These are phyloP conservation scores for Colletotrichum lentis DNA, from an alignment of 2,329 filamentous ascomycete species.

Conservation along the genomic window DNA sequence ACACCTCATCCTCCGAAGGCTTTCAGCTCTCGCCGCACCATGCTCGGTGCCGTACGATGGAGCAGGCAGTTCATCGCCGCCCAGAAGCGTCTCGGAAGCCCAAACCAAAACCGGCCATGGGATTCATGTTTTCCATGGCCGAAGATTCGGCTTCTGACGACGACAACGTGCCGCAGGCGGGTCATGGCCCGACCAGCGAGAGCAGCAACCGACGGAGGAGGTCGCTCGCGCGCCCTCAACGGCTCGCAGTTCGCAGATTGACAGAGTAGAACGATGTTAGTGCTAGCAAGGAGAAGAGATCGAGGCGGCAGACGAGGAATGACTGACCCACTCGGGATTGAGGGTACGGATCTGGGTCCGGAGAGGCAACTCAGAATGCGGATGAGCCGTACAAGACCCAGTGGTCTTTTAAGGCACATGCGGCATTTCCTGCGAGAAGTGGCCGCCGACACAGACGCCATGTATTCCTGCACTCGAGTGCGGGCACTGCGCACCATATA, in stretches of 20 bases:
- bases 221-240: conserved; percentile 35
- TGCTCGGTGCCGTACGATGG: conserved; percentile 34
- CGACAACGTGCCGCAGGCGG: conserved; percentile 36
- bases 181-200: conserved; percentile 37
- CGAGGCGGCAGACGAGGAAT: neutral
- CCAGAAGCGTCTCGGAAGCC: conserved; percentile 21
- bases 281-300: conserved; percentile 27
- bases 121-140: conserved; percentile 4
- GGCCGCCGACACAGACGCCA: neutral
- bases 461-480: conserved; percentile 19
- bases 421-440: neutral
- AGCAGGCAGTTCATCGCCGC: conserved; percentile 30
- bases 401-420: neutral
- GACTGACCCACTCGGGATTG: neutral
- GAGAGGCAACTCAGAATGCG: conserved; percentile 14
- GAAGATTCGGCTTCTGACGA: conserved; percentile 17
- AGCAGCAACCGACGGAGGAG: conserved; percentile 34
- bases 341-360: conserved; percentile 14
- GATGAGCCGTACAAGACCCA: conserved; percentile 1
- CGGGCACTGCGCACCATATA: conserved; percentile 15
- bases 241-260: conserved; percentile 34
- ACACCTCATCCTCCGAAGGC: conserved; percentile 35
- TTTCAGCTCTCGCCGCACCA: conserved; percentile 36
- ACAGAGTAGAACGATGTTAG: conserved; percentile 30
- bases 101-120: neutral